phyloP scores from a whole-genome alignment of 805 yeast genomes.

The Sugiyamaella boreocaroliniensis region DNA sequence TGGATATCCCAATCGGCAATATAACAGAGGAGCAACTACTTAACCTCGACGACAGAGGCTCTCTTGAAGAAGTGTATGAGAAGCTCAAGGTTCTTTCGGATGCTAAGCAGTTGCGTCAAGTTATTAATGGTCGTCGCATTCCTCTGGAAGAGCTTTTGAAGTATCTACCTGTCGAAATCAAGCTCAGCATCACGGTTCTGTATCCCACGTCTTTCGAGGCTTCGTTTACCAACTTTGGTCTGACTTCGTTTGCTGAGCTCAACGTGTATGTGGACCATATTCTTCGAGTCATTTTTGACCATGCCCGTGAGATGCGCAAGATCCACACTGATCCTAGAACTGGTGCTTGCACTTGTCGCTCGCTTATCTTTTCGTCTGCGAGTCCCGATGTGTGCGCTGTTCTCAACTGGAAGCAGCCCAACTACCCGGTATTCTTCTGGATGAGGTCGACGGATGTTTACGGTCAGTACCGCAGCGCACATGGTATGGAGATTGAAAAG shows the following conservation, averaged over 20 bases:
- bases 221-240: conserved; percentile 11
- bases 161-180: conserved; percentile 50
- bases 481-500: conserved; percentile 23
- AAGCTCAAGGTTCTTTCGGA: conserved; percentile 23
- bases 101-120: conserved; percentile 34
- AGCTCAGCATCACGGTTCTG: conserved; percentile 65
- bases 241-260: conserved; percentile 42
- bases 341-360: conserved; percentile 38
- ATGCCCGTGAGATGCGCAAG: conserved; percentile 45
- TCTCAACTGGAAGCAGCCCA: conserved; percentile 97
- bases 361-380: conserved; percentile 76
- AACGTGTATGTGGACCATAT: conserved; percentile 73
- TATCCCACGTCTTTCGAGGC: conserved; percentile 53
- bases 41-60: conserved; percentile 2
- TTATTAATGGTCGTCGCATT: conserved; percentile 45
- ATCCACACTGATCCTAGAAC: conserved; percentile 20
- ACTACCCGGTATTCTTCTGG: conserved; percentile 85
- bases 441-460: conserved; percentile 40
- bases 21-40: conserved; percentile 31
- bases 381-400: conserved; percentile 89
- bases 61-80: conserved; percentile 23
- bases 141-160: conserved; percentile 56
- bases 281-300: conserved; percentile 64
- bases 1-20: conserved; percentile 55
- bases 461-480: conserved; percentile 24